These are phyloP conservation scores for Rugonectria rugulosa DNA, from an alignment of 2,329 filamentous ascomycete genomes.

Conservation along the genomic window DNA sequence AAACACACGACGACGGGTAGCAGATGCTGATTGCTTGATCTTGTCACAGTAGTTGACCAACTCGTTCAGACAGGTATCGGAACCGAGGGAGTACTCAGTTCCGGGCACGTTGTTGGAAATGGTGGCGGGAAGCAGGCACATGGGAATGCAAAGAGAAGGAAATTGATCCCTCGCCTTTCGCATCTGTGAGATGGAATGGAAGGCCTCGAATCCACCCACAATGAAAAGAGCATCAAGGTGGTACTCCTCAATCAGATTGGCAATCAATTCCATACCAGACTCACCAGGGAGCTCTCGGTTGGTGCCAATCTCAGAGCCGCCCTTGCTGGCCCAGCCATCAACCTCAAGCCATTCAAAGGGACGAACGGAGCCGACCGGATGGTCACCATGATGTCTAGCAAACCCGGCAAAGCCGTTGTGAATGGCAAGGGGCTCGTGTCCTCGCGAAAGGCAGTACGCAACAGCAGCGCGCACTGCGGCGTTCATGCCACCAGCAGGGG, in stretches of 20 bases:
- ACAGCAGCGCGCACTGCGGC: slow-evolving; percentile 92
- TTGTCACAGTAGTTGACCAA: slow-evolving; percentile 95
- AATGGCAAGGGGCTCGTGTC: slow-evolving; percentile 92
- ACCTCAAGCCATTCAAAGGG: slow-evolving; percentile 93
- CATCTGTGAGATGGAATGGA: slow-evolving; percentile 88
- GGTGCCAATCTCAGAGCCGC: slow-evolving; percentile 96
- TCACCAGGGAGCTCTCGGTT: slow-evolving; percentile 92
- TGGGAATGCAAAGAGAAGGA: slow-evolving; percentile 89
- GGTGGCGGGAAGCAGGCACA: slow-evolving; percentile 91
- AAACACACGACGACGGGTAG: slow-evolving; percentile 91
- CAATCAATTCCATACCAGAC: slow-evolving; percentile 81
- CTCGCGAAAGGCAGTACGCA: slow-evolving; percentile 88
- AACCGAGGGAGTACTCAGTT: slow-evolving; percentile 95
- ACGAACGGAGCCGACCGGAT: slow-evolving; percentile 82
- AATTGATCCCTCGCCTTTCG: slow-evolving; percentile 81
- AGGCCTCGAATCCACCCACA: slow-evolving; percentile 95
- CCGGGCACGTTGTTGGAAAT: slow-evolving; percentile 99
- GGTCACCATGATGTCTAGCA: slow-evolving; percentile 86
- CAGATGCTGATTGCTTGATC: slow-evolving; percentile 95
- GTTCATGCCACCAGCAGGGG: slow-evolving; percentile 97
- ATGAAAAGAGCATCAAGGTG: slow-evolving; percentile 91
- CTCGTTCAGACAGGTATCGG: slow-evolving; percentile 95
- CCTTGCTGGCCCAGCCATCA: slow-evolving; percentile 93
- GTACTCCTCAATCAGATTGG: slow-evolving; percentile 83
- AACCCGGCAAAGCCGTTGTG: slow-evolving; percentile 98